These are phyloP conservation scores for Chlorella variabilis DNA, from an alignment of 163 green algal genomes.

Conservation along the genomic window DNA sequence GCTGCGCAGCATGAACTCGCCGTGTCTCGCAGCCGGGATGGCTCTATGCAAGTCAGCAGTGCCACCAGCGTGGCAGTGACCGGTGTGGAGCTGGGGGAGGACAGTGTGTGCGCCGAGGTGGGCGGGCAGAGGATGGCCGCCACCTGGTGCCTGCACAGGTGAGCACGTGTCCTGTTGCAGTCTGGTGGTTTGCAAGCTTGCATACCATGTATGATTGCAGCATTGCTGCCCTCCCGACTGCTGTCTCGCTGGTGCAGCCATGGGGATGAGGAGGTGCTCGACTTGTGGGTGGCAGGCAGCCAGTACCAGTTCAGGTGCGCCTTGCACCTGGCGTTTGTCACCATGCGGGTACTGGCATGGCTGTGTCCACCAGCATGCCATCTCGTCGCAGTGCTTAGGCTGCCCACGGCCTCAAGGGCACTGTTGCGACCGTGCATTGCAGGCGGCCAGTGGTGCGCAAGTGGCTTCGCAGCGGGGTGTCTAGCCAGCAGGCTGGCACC, in stretches of 20 bases:
- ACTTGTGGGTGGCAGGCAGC: conserved; percentile 65
- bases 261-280: conserved; percentile 59
- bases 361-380: no score
- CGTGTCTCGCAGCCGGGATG: background rate
- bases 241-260: conserved; percentile 9
- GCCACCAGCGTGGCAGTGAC: background rate
- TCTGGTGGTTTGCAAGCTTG: background rate
- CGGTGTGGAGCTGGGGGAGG: conserved; percentile 10
- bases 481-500: conserved; percentile 41
- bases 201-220: background rate
- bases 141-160: conserved; percentile 50
- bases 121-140: conserved; percentile 44
- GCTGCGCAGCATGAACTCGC: conserved; percentile 23
- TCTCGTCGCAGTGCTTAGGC: no score
- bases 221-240: background rate
- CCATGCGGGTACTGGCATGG: no score
- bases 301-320: conserved; percentile 64
- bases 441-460: conserved; percentile 49
- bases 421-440: no score
- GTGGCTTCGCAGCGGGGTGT: conserved; percentile 41
- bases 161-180: no score
- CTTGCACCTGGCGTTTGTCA: no score
- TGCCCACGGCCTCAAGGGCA: no score
- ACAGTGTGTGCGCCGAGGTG: conserved; percentile 53
- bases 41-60: background rate